Conservation (phyloP, 2,329 filamentous ascomycete species). For the Helotiales sp. region DNA sequence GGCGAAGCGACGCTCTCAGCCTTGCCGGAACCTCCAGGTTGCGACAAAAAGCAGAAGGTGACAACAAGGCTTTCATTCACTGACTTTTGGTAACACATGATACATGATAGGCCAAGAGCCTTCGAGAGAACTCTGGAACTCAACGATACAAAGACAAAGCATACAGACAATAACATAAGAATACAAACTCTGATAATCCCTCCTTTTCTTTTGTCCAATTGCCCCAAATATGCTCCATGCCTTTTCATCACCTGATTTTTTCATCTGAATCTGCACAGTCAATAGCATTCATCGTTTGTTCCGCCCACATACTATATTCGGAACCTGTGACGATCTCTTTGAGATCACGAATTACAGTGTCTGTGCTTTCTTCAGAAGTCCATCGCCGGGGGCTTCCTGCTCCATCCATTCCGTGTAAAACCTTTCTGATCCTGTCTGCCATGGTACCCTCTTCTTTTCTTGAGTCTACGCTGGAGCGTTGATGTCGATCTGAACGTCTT, state of each 20-base stretch:
- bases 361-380: conserved; percentile 32
- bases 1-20: background rate
- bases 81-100: background rate
- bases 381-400: conserved; percentile 8
- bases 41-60: background rate
- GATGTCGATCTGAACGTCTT: background rate
- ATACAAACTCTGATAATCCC: background rate
- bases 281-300: conserved; percentile 1
- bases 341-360: conserved; percentile 34
- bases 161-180: background rate
- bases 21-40: background rate
- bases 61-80: background rate
- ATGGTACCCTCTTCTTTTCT: conserved; percentile 15
- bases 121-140: background rate
- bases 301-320: conserved; percentile 23
- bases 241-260: background rate
- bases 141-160: background rate
- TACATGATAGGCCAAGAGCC: background rate
- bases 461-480: conserved; percentile 16
- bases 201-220: background rate
- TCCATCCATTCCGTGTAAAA: conserved; percentile 32
- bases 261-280: background rate
- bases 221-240: background rate
- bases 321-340: conserved; percentile 13
- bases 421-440: conserved; percentile 16